Evolutionary conservation across 2,329 filamentous ascomycete genomes (phyloP), one percentile per base, ranked within the genome.

Genomic region (Diplodia scrobiculata): DNA sequence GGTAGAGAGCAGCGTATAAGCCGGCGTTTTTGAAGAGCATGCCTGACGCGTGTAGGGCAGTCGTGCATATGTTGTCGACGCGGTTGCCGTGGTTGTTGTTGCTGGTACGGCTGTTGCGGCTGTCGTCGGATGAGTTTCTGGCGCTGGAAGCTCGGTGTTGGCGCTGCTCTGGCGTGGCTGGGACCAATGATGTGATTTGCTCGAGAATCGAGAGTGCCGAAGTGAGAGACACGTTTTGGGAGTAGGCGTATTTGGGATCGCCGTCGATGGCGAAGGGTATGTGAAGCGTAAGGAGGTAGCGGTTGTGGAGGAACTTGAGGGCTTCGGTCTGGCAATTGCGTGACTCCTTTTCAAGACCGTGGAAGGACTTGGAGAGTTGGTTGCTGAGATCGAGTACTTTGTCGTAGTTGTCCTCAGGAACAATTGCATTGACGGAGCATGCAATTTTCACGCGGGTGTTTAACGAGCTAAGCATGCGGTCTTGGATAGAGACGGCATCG

Each of bases 1-100:
- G 50, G 51, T 65, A 65, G 21, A 65, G 62, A 5, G 52, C 51
- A 21, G 50, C 62, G 36, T 65, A 65, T 25, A 65, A 47, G 9
- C 58, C 58, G 9, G 41, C 58, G 41, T 60, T 60, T 19, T 60
- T 60, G 58, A 60, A 60, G 17, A 50, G 29, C 17, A 60, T 41
- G 58, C 58, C 58, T 7, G 58, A 48, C 11, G 58, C 27, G 29
- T 45, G 58, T 17, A 60, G 32, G 27, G 58, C 25, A n/a, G n/a
- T 60, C 9, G 29, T 53, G 48, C 48, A 53, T 34, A 50, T 29
- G 27, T 48, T 27, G n/a, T 60, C 45, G 36, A 27, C 17, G 36
- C 2, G 41, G 25, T 34, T 25, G 36, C 29, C 25, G 34, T 29
- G 19, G n/a, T 19, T n/a, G 3, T 2, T 45, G 41, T 10, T 45